Evolutionary conservation across 139 green algal genomes (phyloP), one percentile per base, ranked within the genome.

Genomic region (Marvania coccoides): DNA sequence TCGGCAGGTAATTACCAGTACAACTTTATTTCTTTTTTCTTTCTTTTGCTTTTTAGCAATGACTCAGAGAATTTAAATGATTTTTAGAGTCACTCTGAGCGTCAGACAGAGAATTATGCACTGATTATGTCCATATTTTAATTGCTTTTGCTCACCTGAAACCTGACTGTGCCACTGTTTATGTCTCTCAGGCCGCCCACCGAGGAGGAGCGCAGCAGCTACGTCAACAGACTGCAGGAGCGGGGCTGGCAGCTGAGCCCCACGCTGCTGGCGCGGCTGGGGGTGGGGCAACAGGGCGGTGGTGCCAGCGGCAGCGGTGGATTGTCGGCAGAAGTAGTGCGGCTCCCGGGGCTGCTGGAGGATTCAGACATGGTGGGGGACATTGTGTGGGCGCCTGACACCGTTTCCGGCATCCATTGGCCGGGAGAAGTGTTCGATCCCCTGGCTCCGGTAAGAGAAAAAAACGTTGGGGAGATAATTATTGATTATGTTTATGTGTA

Each of bases 191-290:
- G 45, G 40, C 47, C 47, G 36, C 53, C 63, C 4, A 38, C n/a
- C 9, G 45, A 69, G 28, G 47, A 70, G 38, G 74, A 79, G 58
- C 46, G 56, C 33, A 39, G 66, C 29, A 86, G 63, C 9, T 95
- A 91, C 72, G 62, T 94, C 3, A 65, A 81, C 70, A 77, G 88
- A 34, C 66, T 93, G 55, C 70, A 75, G 51, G 88, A 94, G 78
- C 84, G 88, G 26, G 88, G 88, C 35, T 95, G 82, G 80, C 77
- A 92, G 42, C 70, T 90, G 7, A 61, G 69, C 10, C 38, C 55
- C 30, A 84, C 75, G 1, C 56, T 84, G 37, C n/a, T 24, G 9
- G 24, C 14, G n/a, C 6, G 35, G 30, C 15, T 53, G 13, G 54
- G n/a, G 36, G 59, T 40, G 37, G 23, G 19, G 19, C 42, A 19